A percentile compares a stretch with the other conserved stretches of the same genome.
phyloP scores from a whole-genome alignment of 495 filamentous ascomycete genomes.

The Penicillium herquei region DNA sequence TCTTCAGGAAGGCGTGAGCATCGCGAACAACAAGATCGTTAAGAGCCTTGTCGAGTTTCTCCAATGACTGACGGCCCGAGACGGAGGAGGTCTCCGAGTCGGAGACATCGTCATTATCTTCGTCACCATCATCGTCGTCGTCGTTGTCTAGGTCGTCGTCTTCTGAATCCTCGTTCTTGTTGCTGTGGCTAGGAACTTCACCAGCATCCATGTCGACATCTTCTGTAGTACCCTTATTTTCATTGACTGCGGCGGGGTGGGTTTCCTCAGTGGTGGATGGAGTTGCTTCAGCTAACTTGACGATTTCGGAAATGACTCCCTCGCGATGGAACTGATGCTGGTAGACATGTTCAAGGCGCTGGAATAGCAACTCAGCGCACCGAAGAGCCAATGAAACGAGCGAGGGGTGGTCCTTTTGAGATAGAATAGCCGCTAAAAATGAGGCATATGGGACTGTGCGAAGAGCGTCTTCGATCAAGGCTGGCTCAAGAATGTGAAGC shows the following conservation, averaged over 20 bases:
- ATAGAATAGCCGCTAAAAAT: conserved; percentile 91
- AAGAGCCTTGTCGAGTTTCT: conserved; percentile 57
- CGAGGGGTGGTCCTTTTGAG: conserved; percentile 88
- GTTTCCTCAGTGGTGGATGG: conserved; percentile 38
- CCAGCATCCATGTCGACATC: conserved; percentile 22
- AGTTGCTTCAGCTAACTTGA: conserved; percentile 64
- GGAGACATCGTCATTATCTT: conserved; percentile 62
- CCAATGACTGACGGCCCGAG: conserved; percentile 40
- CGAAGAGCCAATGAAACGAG: conserved; percentile 84
- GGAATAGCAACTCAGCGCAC: conserved; percentile 82
- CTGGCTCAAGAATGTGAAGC: conserved; percentile 87
- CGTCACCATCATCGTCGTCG: conserved; percentile 60
- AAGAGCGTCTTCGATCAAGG: conserved; percentile 81
- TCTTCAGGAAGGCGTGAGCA: conserved; percentile 78
- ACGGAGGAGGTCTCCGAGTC: conserved; percentile 65
- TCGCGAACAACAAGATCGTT: conserved; percentile 71
- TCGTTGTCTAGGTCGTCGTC: conserved; percentile 56
- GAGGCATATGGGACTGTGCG: conserved; percentile 96
- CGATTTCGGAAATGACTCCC: conserved; percentile 90
- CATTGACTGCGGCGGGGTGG: background rate
- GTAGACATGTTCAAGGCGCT: conserved; percentile 81
- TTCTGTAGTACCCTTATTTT: conserved; percentile 9
- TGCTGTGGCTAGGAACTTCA: conserved; percentile 24
- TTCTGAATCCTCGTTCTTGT: conserved; percentile 49
- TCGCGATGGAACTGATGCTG: conserved; percentile 97